These are phyloP conservation scores for Arachnomyces sp. DNA, from an alignment of 2,329 filamentous ascomycete species.

Conservation along the genomic window DNA sequence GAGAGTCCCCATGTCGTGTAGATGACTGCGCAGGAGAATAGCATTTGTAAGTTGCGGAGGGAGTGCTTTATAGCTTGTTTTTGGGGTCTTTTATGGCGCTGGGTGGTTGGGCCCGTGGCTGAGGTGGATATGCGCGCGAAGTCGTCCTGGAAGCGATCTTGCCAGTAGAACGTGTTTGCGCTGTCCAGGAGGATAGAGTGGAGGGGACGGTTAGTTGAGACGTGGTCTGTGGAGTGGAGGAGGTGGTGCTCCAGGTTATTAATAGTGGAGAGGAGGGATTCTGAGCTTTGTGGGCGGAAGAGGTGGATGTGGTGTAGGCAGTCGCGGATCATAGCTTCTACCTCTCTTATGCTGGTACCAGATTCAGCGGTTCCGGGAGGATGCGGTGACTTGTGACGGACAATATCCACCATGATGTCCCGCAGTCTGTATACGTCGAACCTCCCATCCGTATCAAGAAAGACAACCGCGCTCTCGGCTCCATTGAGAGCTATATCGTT, in stretches of 20 bases:
- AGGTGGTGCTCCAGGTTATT: conserved; percentile 42
- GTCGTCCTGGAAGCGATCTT: conserved; percentile 40
- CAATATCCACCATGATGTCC: conserved; percentile 20
- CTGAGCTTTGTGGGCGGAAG: conserved; percentile 46
- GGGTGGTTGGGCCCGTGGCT: conserved; percentile 10
- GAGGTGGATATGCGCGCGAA: conserved; percentile 19
- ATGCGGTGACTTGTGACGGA: conserved; percentile 11
- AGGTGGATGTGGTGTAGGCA: conserved; percentile 50
- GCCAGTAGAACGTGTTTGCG: conserved; percentile 48
- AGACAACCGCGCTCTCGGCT: conserved; percentile 42
- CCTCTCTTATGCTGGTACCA: conserved; percentile 5
- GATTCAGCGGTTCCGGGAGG: not conserved
- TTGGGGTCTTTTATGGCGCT: not conserved
- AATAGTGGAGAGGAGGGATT: conserved; percentile 44
- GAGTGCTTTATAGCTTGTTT: conserved; percentile 9
- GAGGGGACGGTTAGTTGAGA: conserved; percentile 39
- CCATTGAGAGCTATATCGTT: conserved; percentile 32
- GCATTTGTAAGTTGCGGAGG: conserved; percentile 28
- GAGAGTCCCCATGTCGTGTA: conserved; percentile 28
- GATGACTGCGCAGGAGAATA: conserved; percentile 32
- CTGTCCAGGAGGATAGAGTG: conserved; percentile 48
- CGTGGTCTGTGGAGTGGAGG: conserved; percentile 35
- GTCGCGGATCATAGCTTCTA: conserved; percentile 21
- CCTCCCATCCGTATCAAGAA: conserved; percentile 48
- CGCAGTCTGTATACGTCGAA: conserved; percentile 45